Percentiles rank a stretch among this genome's conserved stretches.
Evolutionary conservation across 2,329 filamentous ascomycete genomes (phyloP).

Genomic region (Tolypocladium amazonense): DNA sequence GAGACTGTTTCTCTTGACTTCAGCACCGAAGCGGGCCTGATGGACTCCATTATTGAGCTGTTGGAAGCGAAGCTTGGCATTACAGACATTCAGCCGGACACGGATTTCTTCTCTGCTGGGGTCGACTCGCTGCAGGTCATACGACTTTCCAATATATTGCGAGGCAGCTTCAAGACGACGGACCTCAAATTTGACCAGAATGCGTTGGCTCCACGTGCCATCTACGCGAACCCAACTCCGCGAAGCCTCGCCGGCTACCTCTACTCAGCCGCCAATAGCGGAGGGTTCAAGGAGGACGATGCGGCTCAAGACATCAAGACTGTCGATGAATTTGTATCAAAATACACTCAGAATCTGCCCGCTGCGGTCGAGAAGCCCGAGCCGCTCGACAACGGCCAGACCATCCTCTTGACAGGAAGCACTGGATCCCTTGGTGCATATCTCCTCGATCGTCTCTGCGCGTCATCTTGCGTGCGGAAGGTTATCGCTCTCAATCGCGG

Average conservation of each 20-base stretch:
- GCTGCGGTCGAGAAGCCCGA: conserved; percentile 10
- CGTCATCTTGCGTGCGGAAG: conserved; percentile 9
- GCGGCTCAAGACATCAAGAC: not conserved
- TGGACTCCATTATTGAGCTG: conserved; percentile 12
- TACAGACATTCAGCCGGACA: conserved; percentile 9
- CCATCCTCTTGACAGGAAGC: conserved; percentile 73
- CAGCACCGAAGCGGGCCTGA: conserved; percentile 10
- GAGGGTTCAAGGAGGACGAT: not conserved
- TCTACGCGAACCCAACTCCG: conserved; percentile 20
- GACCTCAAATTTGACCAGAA: conserved; percentile 6
- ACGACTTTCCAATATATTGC: conserved; percentile 8
- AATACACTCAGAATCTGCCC: conserved; percentile 18
- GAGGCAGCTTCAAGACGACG: conserved; percentile 7
- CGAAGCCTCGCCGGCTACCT: conserved; percentile 11
- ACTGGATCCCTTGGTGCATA: conserved; percentile 84
- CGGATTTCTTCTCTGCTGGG: conserved; percentile 26
- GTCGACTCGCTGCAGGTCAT: conserved; percentile 30
- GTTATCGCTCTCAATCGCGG: conserved; percentile 17
- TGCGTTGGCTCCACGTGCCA: conserved; percentile 10
- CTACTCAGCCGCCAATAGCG: conserved; percentile 1
- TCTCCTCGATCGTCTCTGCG: conserved; percentile 34
- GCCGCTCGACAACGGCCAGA: conserved; percentile 26
- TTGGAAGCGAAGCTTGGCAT: conserved; percentile 7
- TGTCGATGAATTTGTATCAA: conserved; percentile 10
- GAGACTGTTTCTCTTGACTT: conserved; percentile 7